phyloP scores from a whole-genome alignment of 176 grass and related monocot species.

The Aegilops sharonensis region DNA sequence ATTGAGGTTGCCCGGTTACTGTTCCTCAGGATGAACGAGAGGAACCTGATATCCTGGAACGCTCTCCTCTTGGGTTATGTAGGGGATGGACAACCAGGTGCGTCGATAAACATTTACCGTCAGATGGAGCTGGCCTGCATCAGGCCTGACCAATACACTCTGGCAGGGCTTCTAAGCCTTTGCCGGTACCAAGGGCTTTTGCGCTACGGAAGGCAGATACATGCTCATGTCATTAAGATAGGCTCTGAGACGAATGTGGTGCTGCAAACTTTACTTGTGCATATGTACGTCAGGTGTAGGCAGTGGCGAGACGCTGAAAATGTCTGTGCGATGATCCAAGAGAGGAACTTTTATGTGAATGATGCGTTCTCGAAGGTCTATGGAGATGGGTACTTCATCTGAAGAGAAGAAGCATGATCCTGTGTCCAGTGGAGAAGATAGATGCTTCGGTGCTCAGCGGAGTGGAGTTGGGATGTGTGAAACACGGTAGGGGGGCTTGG shows the following conservation, averaged over 20 bases:
- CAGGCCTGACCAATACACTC: conserved; percentile 41
- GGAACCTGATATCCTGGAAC: conserved; percentile 53
- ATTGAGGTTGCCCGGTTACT: conserved; percentile 43
- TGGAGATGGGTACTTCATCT: conserved; percentile 52
- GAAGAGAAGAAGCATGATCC: conserved; percentile 1
- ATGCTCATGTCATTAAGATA: conserved; percentile 43
- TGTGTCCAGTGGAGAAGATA: background rate
- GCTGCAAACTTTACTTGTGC: conserved; percentile 51
- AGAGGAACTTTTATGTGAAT: conserved; percentile 42
- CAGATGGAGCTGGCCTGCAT: conserved; percentile 34
- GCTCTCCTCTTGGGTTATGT: conserved; percentile 41
- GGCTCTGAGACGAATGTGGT: conserved; percentile 49
- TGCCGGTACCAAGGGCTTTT: conserved; percentile 36
- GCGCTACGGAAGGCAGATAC: conserved; percentile 44
- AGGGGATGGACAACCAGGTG: conserved; percentile 25
- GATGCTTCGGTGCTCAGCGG: background rate
- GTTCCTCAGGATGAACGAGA: conserved; percentile 59
- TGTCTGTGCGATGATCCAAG: conserved; percentile 46
- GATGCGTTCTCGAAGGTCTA: conserved; percentile 51
- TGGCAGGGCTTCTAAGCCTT: conserved; percentile 45
- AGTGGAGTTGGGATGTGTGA: background rate
- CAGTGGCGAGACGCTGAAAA: conserved; percentile 37
- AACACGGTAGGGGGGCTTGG: background rate
- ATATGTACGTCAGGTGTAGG: conserved; percentile 55
- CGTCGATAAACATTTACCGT: conserved; percentile 34